Evolutionary conservation across 2,329 filamentous ascomycete species (phyloP).

Genomic region (Cordyceps cicadae): DNA sequence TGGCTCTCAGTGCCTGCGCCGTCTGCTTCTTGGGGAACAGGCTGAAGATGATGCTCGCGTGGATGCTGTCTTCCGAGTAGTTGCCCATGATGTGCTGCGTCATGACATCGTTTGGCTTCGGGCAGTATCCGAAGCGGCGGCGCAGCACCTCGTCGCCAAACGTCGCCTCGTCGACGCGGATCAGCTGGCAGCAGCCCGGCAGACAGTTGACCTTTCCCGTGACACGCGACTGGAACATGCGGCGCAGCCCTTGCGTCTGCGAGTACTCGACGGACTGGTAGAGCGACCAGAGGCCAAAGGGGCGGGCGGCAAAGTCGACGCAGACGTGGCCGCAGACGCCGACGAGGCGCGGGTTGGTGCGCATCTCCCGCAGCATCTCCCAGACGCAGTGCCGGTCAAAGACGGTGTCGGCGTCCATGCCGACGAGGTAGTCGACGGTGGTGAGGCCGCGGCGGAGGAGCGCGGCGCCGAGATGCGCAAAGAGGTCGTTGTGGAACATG

Average conservation of each 20-base stretch:
- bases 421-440: slow-evolving; percentile 34
- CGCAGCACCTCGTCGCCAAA: slow-evolving; percentile 39
- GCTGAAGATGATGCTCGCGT: slow-evolving; percentile 40
- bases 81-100: slow-evolving; percentile 40
- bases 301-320: slow-evolving; percentile 34
- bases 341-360: slow-evolving; percentile 33
- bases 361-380: slow-evolving; percentile 35
- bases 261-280: slow-evolving; percentile 42
- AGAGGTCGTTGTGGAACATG: slow-evolving; percentile 38
- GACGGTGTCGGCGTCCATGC: slow-evolving; percentile 41
- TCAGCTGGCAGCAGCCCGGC: slow-evolving; percentile 41
- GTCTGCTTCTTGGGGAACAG: slow-evolving; percentile 35
- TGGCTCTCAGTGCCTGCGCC: slow-evolving; percentile 37
- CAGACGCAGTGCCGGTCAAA: slow-evolving; percentile 37
- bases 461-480: slow-evolving; percentile 31
- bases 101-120: slow-evolving; percentile 40
- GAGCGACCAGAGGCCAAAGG: slow-evolving; percentile 37
- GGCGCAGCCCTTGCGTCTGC: slow-evolving; percentile 37
- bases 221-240: slow-evolving; percentile 40
- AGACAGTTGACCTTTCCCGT: slow-evolving; percentile 43
- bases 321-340: slow-evolving; percentile 41
- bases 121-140: slow-evolving; percentile 39
- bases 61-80: slow-evolving; percentile 42
- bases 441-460: slow-evolving; percentile 31
- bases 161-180: slow-evolving; percentile 40